Conservation (phyloP, 2,329 filamentous ascomycete species). For the Calonectria crousiana region DNA sequence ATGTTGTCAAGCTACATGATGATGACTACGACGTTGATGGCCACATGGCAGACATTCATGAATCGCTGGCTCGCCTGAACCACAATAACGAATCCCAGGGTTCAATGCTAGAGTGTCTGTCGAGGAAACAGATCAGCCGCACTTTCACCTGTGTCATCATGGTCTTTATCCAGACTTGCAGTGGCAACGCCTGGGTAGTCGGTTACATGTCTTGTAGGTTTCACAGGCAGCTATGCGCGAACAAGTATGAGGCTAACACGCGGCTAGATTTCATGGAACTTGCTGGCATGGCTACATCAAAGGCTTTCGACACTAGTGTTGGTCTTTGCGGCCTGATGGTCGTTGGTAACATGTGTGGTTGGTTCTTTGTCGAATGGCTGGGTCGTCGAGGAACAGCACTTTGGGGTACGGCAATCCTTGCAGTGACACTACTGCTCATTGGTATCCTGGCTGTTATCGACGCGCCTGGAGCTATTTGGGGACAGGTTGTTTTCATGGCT, state of each 20-base stretch:
- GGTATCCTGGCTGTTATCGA: slow-evolving; percentile 10
- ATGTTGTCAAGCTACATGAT: slow-evolving; percentile 46
- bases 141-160: slow-evolving; percentile 9
- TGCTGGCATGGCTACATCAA: not conserved
- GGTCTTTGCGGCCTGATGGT: slow-evolving; percentile 19
- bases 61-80: not conserved
- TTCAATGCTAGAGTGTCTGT: slow-evolving; percentile 11
- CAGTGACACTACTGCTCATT: slow-evolving; percentile 7
- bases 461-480: not conserved
- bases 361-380: slow-evolving; percentile 23
- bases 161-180: slow-evolving; percentile 15
- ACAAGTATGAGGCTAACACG: not conserved
- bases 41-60: slow-evolving; percentile 46
- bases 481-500: slow-evolving; percentile 19
- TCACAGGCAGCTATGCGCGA: not conserved
- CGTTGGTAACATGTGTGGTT: slow-evolving; percentile 20
- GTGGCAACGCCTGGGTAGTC: slow-evolving; percentile 17
- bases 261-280: slow-evolving; percentile 12
- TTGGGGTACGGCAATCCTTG: not conserved
- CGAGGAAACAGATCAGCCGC: not conserved
- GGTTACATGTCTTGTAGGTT: slow-evolving; percentile 26
- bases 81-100: slow-evolving; percentile 8
- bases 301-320: slow-evolving; percentile 14
- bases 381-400: slow-evolving; percentile 18
- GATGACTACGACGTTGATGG: slow-evolving; percentile 46